Evolutionary conservation across 306 rosid genomes (phyloP).

Genomic region (Herpetospermum pedunculosum): DNA sequence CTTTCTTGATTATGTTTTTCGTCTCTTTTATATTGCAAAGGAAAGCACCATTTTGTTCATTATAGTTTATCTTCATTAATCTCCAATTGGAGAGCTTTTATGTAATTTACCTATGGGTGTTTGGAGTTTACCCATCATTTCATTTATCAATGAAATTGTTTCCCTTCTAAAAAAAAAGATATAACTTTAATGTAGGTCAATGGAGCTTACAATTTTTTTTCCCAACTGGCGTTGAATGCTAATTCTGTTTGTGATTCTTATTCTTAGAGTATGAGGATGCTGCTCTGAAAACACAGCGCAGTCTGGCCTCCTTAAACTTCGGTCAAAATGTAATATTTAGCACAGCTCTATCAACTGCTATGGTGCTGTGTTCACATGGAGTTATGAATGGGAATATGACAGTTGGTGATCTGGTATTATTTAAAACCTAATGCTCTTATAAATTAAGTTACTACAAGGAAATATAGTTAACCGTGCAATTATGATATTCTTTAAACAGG

Average conservation of each 20-base stretch:
- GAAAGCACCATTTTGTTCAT: no score
- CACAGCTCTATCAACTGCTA: conserved; percentile 87
- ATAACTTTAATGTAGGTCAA: background rate
- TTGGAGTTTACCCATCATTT: no score
- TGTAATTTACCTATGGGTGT: no score
- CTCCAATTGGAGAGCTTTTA: no score
- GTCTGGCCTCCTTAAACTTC: conserved; percentile 80
- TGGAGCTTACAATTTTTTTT: background rate
- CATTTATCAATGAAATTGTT: no score
- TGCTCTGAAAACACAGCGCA: conserved; percentile 86
- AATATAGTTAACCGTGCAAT: conserved; percentile 8
- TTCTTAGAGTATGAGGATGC: conserved; percentile 80
- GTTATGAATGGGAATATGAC: conserved; percentile 74
- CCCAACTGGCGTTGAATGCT: background rate
- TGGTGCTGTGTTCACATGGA: conserved; percentile 91
- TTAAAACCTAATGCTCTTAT: conserved; percentile 11
- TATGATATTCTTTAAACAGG: conserved; percentile 32
- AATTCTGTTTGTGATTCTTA: conserved; percentile 18
- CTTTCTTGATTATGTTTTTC: no score
- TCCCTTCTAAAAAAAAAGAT: no score
- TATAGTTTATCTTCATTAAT: no score
- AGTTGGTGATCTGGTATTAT: conserved; percentile 87
- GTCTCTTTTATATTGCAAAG: no score
- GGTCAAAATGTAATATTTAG: conserved; percentile 94
- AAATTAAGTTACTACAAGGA: background rate